Conservation (phyloP, 768 basidiomycete species). For the Mycena chlorophos region DNA sequence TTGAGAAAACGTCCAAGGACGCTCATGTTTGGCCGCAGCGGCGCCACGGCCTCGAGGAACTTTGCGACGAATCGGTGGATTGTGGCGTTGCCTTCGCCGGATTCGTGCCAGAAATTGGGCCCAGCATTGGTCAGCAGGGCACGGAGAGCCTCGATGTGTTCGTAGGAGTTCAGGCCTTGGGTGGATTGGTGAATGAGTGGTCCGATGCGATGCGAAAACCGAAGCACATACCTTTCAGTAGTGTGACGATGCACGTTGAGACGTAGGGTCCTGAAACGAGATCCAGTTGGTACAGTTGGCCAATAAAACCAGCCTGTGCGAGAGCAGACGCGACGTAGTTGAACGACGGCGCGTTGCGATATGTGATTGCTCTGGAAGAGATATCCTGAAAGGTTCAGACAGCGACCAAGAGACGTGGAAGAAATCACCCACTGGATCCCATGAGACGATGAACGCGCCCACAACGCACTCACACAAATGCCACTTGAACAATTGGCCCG, state of each 20-base stretch:
- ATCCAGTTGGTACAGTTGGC: conserved; percentile 27
- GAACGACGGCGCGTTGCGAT: conserved; percentile 14
- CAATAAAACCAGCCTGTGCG: conserved; percentile 28
- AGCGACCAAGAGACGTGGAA: neutral
- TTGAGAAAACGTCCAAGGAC: conserved; percentile 18
- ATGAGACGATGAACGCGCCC: conserved; percentile 26
- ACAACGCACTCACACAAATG: conserved; percentile 27
- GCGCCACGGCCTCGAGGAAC: conserved; percentile 18
- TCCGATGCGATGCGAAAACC: neutral
- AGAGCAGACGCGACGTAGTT: conserved; percentile 25
- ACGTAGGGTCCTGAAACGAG: conserved; percentile 24
- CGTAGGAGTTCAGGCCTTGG: conserved; percentile 26
- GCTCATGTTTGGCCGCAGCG: conserved; percentile 20
- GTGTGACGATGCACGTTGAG: conserved; percentile 22
- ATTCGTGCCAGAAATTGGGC: conserved; percentile 25
- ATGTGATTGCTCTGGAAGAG: conserved; percentile 16
- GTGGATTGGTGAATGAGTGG: neutral
- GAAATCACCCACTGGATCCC: conserved; percentile 32
- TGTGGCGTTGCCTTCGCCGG: conserved; percentile 18
- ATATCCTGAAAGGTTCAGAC: conserved; percentile 16
- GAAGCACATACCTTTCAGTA: conserved; percentile 21
- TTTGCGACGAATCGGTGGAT: conserved; percentile 21
- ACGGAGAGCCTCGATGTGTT: conserved; percentile 29
- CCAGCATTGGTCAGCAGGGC: conserved; percentile 25
- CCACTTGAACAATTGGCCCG: conserved; percentile 26